These are phyloP conservation scores for Galium porrigens DNA, from an alignment of 305 asterid genomes.

Conservation along the genomic window DNA sequence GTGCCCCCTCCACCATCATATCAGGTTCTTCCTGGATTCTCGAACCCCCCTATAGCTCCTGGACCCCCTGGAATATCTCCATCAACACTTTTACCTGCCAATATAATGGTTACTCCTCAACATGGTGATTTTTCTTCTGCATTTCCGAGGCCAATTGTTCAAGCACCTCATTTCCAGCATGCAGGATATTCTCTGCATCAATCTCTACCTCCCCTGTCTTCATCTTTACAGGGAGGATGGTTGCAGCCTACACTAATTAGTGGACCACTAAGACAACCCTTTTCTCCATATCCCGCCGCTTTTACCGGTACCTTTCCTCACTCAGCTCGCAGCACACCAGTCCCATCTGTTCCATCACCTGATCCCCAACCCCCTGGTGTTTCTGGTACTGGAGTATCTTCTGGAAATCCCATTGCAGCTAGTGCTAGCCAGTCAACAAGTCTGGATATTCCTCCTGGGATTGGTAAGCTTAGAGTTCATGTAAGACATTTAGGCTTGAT, in stretches of 20 bases:
- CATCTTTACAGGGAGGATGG: slow-evolving; percentile 64
- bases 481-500: slow-evolving; percentile 14
- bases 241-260: slow-evolving; percentile 55
- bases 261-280: slow-evolving; percentile 56
- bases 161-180: slow-evolving; percentile 45
- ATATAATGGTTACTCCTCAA: slow-evolving; percentile 23
- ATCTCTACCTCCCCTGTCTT: slow-evolving; percentile 40
- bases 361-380: slow-evolving; percentile 85
- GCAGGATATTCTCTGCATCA: slow-evolving; percentile 40
- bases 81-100: slow-evolving; percentile 34
- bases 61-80: slow-evolving; percentile 54
- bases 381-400: slow-evolving; percentile 34
- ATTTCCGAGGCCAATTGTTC: slow-evolving; percentile 28
- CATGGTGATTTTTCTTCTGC: slow-evolving; percentile 29
- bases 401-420: slow-evolving; percentile 28
- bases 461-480: slow-evolving; percentile 32
- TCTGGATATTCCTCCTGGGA: slow-evolving; percentile 56
- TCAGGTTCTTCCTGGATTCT: slow-evolving; percentile 43
- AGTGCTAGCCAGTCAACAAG: slow-evolving; percentile 31
- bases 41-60: slow-evolving; percentile 36
- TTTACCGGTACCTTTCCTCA: slow-evolving; percentile 47
- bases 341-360: slow-evolving; percentile 35
- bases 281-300: slow-evolving; percentile 50
- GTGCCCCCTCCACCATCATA: slow-evolving; percentile 41
- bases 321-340: slow-evolving; percentile 33